Base-by-base conservation (phyloP, 306 rosid genomes). In the Pachyrhizus erosus region DNA sequence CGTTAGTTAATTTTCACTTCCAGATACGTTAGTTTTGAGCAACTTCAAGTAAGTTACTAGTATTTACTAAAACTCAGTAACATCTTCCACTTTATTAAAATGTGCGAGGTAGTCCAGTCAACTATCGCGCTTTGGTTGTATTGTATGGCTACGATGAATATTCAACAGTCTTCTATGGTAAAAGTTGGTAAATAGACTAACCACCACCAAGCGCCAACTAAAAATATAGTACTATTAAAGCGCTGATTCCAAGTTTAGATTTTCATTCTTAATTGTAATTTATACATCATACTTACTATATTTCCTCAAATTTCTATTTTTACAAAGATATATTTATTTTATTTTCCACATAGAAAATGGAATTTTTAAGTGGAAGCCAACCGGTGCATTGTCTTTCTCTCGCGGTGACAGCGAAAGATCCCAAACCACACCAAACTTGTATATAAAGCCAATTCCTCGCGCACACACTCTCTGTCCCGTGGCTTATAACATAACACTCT, bases 401-500 rank as follows among this genome's bases (percentile, higher is more conserved):
- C 3, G 8, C 73, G 29, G 57, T 43, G 76, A 70, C 12, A 70
- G 57, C 29, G 57, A 73, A 13, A 72, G 8, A 70, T 58, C 70
- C 24, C 31, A 76, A 76, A 11, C 55, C 27, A 39, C 5, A 4
- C 51, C 48, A 10, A 70, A 60, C 43, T 11, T 76, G 5, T 62
- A 78, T 84, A 72, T 73, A 84, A 72, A 65, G 57, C 55, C 40
- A 42, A 18, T 52, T 52, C 46, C 70, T 9, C 17, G 1, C 11
- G 1, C 24, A 4, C 31, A 15, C 20, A 2, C 6, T 1, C 21
- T 42, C 39, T 26, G 39, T 46, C 17, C 58, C 58, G 66, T 81
- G 55, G 69, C 26, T 51, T 24, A n/a, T 54, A n/a, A 52, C 46
- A 27, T 7, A 62, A 15, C 45, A 33, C 45, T 33, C 4, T 71